Base-by-base conservation (phyloP, 352 stramenopile genomes). In the Stramenopiles sp. region DNA sequence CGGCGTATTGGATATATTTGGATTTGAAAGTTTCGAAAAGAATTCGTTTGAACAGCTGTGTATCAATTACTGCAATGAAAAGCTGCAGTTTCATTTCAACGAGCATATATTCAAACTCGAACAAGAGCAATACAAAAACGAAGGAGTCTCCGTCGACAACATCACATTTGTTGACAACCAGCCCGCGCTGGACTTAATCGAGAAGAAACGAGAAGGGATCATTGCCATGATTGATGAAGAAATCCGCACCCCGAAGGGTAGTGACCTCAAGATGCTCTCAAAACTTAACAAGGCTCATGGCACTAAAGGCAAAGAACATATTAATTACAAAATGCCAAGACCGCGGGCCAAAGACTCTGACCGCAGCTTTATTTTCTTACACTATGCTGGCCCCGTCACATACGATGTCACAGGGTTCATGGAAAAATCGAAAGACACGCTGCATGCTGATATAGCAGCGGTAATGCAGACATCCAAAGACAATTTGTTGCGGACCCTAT, bases 51-150 rank as follows among this genome's bases (percentile, higher is more conserved):
- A 96, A 81, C 93, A 98, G 76, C 82, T 96, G 4, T 96, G 91
- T 78, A 96, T 96, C 81, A 96, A 96, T 82, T 96, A 94, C 80
- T 94, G 88, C 53, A 96, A 96, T 79, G 91, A 96, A 79, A 96
- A 95, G 89, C 81, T 96, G 2, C 91, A 96, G 80, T 85, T 90
- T 71, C 84, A 92, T 76, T 92, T 92, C 78, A 96, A 96, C 81
- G 88, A 96, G 81, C 89, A 96, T 84, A 92, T 96, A 1, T 97
- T 98, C 75, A 94, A 97, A 78, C 90, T 96, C 74, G 94, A 98
- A 78, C 92, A 98, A 77, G 85, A 96, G 68, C 89, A 97, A 68
- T 98, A 98, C 81, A 88, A 96, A 75, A 88, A 92, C 71, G 94
- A 99, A 87, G 90, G 90, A 18, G 95, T 96, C 68, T 84, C 93